Base-by-base conservation (phyloP, 2,329 filamentous ascomycete genomes). In the Pezicula radicicola region DNA sequence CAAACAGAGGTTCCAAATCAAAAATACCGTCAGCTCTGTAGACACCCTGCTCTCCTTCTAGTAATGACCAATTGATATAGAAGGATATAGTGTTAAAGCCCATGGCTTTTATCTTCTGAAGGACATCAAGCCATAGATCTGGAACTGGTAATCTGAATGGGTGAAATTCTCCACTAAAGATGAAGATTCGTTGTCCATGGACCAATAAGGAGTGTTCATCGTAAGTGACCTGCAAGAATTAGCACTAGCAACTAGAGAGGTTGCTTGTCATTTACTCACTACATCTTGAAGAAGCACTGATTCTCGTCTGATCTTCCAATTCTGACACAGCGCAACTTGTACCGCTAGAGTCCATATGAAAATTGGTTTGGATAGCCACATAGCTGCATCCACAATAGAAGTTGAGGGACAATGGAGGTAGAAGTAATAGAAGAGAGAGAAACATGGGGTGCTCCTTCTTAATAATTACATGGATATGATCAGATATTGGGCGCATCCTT, bases 81-180 rank as follows among this genome's bases (percentile, higher is more conserved):
- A 91, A 89, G 0, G 86, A 89, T 2, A 91, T 85, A 46, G 82
- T 79, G 59, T 87, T 92, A 70, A 89, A 91, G 0, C 89, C 89
- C 3, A 90, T 70, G 0, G 88, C 85, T 67, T 87, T 91, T 67
- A 92, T 83, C 69, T 94, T 94, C 63, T 93, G 85, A 60, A 94
- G 85, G 2, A 92, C 63, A 56, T 92, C 89, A 7, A 87, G 73
- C 73, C 85, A 84, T 3, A 87, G 70, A 16, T 72, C 70, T 3
- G 80, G 75, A 3, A 85, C 81, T 0, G 83, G 81, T 1, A 85
- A 68, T 60, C 79, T 44, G 40, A 49, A 91, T 0, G 87, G 86
- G 63, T 91, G 88, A 4, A 91, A 78, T 64, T 91, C 88, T 37
- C 84, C 88, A 40, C 81, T 85, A 66, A 87, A 91, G 35, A 92